Evolutionary conservation across 1,284 basidiomycete species (phyloP).

Genomic region (Takashimella tepidaria): DNA sequence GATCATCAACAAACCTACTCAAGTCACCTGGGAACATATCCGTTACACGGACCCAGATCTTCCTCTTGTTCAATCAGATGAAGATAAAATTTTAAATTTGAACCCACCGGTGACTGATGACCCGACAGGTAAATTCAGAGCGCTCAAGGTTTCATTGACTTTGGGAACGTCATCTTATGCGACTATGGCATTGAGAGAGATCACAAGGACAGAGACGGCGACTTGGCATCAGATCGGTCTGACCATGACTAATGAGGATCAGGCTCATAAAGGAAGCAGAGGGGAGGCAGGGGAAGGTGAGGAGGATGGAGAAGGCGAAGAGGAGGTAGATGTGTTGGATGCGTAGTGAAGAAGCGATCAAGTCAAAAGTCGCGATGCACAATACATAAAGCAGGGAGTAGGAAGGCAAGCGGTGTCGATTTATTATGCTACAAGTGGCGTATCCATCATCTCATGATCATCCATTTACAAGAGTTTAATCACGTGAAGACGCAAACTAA

Average conservation of each 20-base stretch:
- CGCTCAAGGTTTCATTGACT: conserved; percentile 71
- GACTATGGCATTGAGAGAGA: conserved; percentile 90
- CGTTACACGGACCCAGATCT: conserved; percentile 91
- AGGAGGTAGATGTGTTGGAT: neutral
- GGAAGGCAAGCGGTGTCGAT: no score
- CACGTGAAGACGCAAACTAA: no score
- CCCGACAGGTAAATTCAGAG: conserved; percentile 67
- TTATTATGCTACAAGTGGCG: no score
- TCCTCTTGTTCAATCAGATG: conserved; percentile 85
- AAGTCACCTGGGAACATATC: conserved; percentile 73
- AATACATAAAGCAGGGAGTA: no score
- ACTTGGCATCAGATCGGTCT: conserved; percentile 76
- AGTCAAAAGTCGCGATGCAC: no score
- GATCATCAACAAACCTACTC: conserved; percentile 76
- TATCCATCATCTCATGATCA: no score
- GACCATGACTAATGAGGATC: conserved; percentile 76
- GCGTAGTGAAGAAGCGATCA: neutral
- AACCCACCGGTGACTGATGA: conserved; percentile 58
- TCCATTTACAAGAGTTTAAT: no score
- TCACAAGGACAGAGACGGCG: conserved; percentile 87
- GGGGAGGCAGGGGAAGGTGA: conserved; percentile 2
- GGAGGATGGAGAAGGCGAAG: conserved; percentile 6
- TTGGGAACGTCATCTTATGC: conserved; percentile 87
- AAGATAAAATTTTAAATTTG: conserved; percentile 78
- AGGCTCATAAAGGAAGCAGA: conserved; percentile 47